A percentile compares a stretch with the other conserved stretches of the same genome.
Conservation (phyloP, 345 rosid species). For the Psidium guajava region DNA sequence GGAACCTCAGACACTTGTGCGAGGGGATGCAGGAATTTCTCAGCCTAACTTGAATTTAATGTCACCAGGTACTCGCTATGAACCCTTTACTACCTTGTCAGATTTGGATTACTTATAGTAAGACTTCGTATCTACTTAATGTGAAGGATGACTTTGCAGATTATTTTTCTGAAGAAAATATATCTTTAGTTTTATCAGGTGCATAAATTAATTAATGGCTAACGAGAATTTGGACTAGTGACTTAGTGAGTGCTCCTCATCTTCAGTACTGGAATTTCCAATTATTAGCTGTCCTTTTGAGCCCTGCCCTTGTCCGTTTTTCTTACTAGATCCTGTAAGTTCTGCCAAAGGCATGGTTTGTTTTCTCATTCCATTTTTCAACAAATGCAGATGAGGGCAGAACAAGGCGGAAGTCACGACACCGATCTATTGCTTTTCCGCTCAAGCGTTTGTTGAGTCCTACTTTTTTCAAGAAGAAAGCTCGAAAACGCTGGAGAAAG, state of each 20-base stretch:
- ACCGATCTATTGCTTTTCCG: not conserved
- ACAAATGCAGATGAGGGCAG: not conserved
- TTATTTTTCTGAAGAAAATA: not conserved
- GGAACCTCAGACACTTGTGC: not conserved
- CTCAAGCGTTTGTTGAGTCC: not conserved
- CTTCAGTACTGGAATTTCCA: not conserved
- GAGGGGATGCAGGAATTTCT: not conserved
- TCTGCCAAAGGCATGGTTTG: not conserved
- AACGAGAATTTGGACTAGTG: not conserved
- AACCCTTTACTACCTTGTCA: not conserved
- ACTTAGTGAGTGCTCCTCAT: not conserved
- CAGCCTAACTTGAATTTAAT: not conserved
- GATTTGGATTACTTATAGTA: not conserved
- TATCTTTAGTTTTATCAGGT: not conserved
- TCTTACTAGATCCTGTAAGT: not conserved
- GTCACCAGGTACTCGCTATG: not conserved
- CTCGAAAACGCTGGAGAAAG: not conserved
- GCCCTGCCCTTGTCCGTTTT: not conserved
- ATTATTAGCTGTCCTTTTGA: not conserved
- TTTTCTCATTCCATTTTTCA: not conserved
- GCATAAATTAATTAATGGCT: not conserved
- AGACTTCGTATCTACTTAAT: not conserved
- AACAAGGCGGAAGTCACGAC: not conserved
- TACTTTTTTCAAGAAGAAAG: not conserved
- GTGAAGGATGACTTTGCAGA: not conserved